These are phyloP conservation scores for Geoglossum cookeanum DNA, from an alignment of 2,329 filamentous ascomycete genomes.

Conservation along the genomic window DNA sequence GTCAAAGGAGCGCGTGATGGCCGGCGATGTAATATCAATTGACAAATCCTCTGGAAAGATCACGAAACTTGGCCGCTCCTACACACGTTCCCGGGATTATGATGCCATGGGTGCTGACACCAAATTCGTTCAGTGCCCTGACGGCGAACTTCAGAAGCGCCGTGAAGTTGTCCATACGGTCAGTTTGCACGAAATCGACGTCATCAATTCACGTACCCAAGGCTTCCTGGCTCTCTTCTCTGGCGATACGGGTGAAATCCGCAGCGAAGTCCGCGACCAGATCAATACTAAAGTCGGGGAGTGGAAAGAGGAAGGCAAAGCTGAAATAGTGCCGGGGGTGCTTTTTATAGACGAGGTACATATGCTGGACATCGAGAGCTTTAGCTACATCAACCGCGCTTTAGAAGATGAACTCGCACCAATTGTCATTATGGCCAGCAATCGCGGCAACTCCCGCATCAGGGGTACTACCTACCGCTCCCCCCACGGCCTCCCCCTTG, in stretches of 20 bases:
- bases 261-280: constrained; percentile 91
- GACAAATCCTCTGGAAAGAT: constrained; percentile 98
- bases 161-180: constrained; percentile 96
- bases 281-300: constrained; percentile 98
- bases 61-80: constrained; percentile 87
- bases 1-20: constrained; percentile 98
- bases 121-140: constrained; percentile 93
- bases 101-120: constrained; percentile 98
- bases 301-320: constrained; percentile 99
- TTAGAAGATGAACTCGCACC: constrained; percentile 88
- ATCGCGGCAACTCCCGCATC: constrained; percentile 79
- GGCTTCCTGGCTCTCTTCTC: constrained; percentile 95
- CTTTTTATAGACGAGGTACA: constrained; percentile 98
- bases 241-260: constrained; percentile 92
- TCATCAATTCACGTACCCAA: constrained; percentile 98
- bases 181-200: constrained; percentile 92
- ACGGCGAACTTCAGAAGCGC: constrained; percentile 91
- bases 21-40: constrained; percentile 93
- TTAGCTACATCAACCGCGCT: constrained; percentile 94
- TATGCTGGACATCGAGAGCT: constrained; percentile 99
- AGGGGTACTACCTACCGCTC: constrained; percentile 84
- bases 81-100: constrained; percentile 88
- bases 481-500: constrained; percentile 82
- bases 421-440: constrained; percentile 98
- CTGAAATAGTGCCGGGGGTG: constrained; percentile 90